Percentiles rank a stretch among this genome's conserved stretches.
phyloP scores from a whole-genome alignment of 352 stramenopile genomes.

The Phytophthora aleatoria region DNA sequence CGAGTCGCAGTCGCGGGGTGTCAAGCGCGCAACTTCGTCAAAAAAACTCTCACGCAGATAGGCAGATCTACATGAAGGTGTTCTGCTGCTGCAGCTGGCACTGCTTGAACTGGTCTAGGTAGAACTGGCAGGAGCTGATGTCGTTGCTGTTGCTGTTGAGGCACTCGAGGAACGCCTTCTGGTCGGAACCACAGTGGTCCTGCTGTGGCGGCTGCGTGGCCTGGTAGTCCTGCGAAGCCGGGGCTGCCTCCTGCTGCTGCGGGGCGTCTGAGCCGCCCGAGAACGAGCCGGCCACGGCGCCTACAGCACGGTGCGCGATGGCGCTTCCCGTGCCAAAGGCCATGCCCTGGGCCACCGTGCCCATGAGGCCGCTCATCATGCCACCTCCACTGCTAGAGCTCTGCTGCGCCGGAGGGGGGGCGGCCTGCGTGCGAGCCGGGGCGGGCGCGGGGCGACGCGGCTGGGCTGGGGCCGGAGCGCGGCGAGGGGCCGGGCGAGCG shows the following conservation, averaged over 20 bases:
- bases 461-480: slow-evolving; percentile 49
- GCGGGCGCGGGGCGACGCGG: slow-evolving; percentile 48
- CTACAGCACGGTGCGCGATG: slow-evolving; percentile 94
- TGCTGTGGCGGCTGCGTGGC: slow-evolving; percentile 43
- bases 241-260: slow-evolving; percentile 42
- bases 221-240: slow-evolving; percentile 29
- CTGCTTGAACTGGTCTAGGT: slow-evolving; percentile 88
- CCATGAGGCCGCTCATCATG: slow-evolving; percentile 96
- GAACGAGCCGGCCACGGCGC: slow-evolving; percentile 75
- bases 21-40: slow-evolving; percentile 17
- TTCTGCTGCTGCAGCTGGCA: slow-evolving; percentile 81
- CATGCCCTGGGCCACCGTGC: slow-evolving; percentile 97
- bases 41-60: not conserved
- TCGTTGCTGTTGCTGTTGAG: slow-evolving; percentile 88
- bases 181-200: slow-evolving; percentile 70
- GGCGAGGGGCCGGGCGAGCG: slow-evolving; percentile 40
- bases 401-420: slow-evolving; percentile 54
- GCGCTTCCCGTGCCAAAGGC: slow-evolving; percentile 97
- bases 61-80: slow-evolving; percentile 58
- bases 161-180: slow-evolving; percentile 87
- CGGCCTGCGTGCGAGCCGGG: slow-evolving; percentile 55
- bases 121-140: slow-evolving; percentile 89
- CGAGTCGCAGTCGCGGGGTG: not conserved
- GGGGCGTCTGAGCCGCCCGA: slow-evolving; percentile 57
- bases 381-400: slow-evolving; percentile 61